Percentiles rank a stretch among this genome's conserved stretches.
Conservation (phyloP, 495 filamentous ascomycete species). For the Poronia punctata region DNA sequence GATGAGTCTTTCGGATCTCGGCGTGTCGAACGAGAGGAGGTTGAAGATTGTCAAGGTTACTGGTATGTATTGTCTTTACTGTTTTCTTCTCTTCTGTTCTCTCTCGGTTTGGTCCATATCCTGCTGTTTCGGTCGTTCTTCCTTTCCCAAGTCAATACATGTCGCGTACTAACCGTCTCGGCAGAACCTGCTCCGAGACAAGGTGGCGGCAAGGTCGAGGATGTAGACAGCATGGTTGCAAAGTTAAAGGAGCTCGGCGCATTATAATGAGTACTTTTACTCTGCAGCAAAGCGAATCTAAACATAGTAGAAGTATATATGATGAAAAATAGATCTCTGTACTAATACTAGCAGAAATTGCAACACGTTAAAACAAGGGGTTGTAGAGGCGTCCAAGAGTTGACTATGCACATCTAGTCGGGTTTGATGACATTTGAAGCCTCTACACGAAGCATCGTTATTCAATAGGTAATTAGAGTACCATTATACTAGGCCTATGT, state of each 20-base stretch:
- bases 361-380: too few species aligned
- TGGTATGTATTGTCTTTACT: slow-evolving; percentile 41
- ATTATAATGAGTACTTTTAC: slow-evolving; percentile 55
- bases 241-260: slow-evolving; percentile 96
- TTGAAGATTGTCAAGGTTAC: slow-evolving; percentile 84
- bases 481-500: too few species aligned
- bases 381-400: too few species aligned
- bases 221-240: slow-evolving; percentile 85
- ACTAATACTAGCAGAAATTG: too few species aligned
- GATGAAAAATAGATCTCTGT: not conserved
- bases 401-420: too few species aligned
- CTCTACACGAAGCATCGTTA: too few species aligned
- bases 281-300: slow-evolving; percentile 6
- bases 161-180: slow-evolving; percentile 22
- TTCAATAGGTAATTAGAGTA: too few species aligned
- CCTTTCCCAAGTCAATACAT: not conserved
- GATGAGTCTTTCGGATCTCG: slow-evolving; percentile 75
- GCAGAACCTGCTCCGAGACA: slow-evolving; percentile 80
- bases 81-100: slow-evolving; percentile 1
- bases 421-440: too few species aligned
- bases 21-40: slow-evolving; percentile 62
- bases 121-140: not conserved
- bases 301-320: slow-evolving; percentile 2
- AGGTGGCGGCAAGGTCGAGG: slow-evolving; percentile 92
- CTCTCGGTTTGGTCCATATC: not conserved